Evolutionary conservation across 495 filamentous ascomycete genomes (phyloP).

Genomic region (Margaritispora aquatica): DNA sequence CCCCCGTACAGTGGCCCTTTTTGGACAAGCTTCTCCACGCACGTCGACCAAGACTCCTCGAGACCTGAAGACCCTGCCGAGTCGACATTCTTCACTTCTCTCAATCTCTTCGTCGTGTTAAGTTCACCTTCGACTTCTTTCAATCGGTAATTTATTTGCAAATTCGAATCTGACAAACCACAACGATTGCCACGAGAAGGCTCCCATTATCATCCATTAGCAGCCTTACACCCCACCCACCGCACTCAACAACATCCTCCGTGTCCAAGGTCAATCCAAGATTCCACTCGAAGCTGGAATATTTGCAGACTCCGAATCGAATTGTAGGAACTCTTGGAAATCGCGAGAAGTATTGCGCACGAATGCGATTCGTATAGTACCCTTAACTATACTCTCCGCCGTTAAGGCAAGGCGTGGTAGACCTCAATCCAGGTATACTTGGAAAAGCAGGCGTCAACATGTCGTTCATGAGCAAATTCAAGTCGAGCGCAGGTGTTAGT

Average conservation of each 20-base stretch:
- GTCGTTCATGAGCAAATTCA: constrained; percentile 25
- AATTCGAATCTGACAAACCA: constrained; percentile 2
- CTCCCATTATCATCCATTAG: neutral
- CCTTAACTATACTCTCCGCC: constrained; percentile 7
- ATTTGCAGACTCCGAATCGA: neutral
- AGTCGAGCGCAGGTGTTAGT: constrained; percentile 21
- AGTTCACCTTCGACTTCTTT: neutral
- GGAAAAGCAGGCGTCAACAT: constrained; percentile 9
- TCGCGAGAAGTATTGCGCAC: neutral
- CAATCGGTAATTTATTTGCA: neutral
- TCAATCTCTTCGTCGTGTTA: neutral
- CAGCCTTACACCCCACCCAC: constrained; percentile 1
- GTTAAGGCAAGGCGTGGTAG: constrained; percentile 12
- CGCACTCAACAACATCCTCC: neutral
- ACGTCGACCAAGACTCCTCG: neutral
- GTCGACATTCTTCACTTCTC: neutral
- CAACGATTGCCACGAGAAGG: constrained; percentile 7
- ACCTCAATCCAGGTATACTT: neutral
- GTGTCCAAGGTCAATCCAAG: neutral
- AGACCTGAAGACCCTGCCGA: neutral
- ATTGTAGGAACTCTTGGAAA: neutral
- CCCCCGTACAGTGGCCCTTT: neutral
- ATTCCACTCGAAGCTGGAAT: neutral
- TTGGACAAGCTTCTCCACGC: constrained; percentile 1
- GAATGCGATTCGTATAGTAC: neutral